These are phyloP conservation scores for Hemisphaericaspora xylanilytica DNA, from an alignment of 1,139 yeast species.

Conservation along the genomic window DNA sequence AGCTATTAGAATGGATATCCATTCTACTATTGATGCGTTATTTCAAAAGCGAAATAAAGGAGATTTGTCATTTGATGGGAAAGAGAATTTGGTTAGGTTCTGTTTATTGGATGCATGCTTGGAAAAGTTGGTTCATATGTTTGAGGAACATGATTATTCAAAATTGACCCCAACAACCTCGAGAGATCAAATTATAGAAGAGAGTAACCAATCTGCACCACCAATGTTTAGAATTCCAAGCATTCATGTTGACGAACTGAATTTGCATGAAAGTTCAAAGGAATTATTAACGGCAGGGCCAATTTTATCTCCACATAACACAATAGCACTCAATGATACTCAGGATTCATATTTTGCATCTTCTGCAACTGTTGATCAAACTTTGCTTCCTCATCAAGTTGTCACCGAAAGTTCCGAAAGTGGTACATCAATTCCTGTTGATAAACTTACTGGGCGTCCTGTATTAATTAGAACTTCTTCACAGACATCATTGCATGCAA, in stretches of 20 bases:
- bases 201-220: neutral
- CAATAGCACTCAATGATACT: neutral
- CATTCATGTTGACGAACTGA: neutral
- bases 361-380: slow-evolving; percentile 17
- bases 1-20: slow-evolving; percentile 41
- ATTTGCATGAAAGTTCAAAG: slow-evolving; percentile 47
- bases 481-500: slow-evolving; percentile 65
- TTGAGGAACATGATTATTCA: slow-evolving; percentile 35
- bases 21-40: slow-evolving; percentile 39
- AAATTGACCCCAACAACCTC: slow-evolving; percentile 27
- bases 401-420: slow-evolving; percentile 58
- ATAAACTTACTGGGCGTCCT: slow-evolving; percentile 69
- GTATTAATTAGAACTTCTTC: slow-evolving; percentile 62
- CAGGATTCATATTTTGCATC: slow-evolving; percentile 22
- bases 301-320: slow-evolving; percentile 44
- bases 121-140: slow-evolving; percentile 42
- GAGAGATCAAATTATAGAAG: slow-evolving; percentile 3
- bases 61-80: slow-evolving; percentile 42
- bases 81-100: slow-evolving; percentile 42
- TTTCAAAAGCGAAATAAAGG: slow-evolving; percentile 38
- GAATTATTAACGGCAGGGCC: slow-evolving; percentile 56
- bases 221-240: slow-evolving; percentile 3
- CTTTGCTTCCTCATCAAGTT: slow-evolving; percentile 63
- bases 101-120: slow-evolving; percentile 45
- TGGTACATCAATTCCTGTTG: slow-evolving; percentile 57